phyloP scores from a whole-genome alignment of 1,284 basidiomycete species.

The Hemileia vastatrix region DNA sequence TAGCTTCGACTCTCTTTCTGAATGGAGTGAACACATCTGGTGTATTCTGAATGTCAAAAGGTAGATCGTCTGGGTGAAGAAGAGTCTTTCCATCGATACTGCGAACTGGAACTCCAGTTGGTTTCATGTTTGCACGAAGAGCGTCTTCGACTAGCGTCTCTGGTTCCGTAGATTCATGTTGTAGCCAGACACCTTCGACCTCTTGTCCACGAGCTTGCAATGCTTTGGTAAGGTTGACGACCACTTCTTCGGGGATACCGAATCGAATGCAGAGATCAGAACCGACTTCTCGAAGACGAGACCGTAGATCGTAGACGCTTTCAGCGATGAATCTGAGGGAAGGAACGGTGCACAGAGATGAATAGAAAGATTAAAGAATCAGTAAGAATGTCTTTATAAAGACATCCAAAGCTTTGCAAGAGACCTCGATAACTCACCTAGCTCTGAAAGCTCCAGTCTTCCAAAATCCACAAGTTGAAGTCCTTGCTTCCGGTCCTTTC shows the following conservation, averaged over 20 bases:
- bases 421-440: conserved; percentile 29
- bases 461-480: conserved; percentile 49
- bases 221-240: conserved; percentile 44
- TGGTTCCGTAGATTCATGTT: conserved; percentile 46
- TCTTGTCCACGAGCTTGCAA: conserved; percentile 44
- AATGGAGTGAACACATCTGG: conserved; percentile 51
- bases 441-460: conserved; percentile 47
- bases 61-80: conserved; percentile 47
- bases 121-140: conserved; percentile 27
- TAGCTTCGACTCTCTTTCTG: conserved; percentile 48
- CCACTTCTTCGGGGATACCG: conserved; percentile 47
- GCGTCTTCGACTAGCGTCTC: conserved; percentile 34
- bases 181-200: conserved; percentile 48
- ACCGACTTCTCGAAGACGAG: conserved; percentile 44
- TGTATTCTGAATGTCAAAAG: conserved; percentile 46
- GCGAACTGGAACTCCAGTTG: no score
- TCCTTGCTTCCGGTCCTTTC: conserved; percentile 42
- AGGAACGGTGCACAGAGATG: conserved; percentile 43
- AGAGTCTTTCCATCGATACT: conserved; percentile 43
- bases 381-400: not conserved
- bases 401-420: not conserved
- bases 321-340: conserved; percentile 49
- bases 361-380: not conserved
- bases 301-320: conserved; percentile 49
- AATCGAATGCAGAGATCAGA: conserved; percentile 50